phyloP scores from a whole-genome alignment of 2,329 filamentous ascomycete genomes.

The Aureobasidium subglaciale region DNA sequence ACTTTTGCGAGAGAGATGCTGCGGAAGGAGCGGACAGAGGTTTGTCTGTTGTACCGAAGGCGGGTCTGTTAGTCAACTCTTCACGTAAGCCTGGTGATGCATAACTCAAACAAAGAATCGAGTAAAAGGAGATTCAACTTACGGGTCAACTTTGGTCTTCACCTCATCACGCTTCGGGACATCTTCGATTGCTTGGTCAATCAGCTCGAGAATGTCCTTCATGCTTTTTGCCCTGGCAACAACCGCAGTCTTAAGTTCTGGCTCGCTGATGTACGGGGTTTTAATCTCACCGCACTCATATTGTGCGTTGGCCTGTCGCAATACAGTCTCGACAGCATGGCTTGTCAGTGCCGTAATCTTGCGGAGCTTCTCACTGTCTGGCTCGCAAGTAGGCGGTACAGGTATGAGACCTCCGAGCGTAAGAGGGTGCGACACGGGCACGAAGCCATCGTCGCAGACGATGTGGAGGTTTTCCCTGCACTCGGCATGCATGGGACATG shows the following conservation, averaged over 20 bases:
- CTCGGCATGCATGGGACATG: slow-evolving; percentile 82
- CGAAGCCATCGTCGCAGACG: slow-evolving; percentile 78
- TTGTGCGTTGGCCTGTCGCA: slow-evolving; percentile 76
- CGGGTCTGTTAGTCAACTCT: slow-evolving; percentile 72
- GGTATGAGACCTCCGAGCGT: slow-evolving; percentile 75
- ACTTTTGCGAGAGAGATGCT: slow-evolving; percentile 87
- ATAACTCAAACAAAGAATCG: slow-evolving; percentile 16
- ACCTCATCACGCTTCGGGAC: slow-evolving; percentile 58
- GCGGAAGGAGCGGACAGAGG: slow-evolving; percentile 57
- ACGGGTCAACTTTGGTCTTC: slow-evolving; percentile 50
- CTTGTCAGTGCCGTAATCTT: slow-evolving; percentile 83
- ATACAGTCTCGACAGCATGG: slow-evolving; percentile 68
- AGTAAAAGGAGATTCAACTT: slow-evolving; percentile 35
- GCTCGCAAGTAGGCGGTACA: slow-evolving; percentile 83
- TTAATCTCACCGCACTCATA: slow-evolving; percentile 78
- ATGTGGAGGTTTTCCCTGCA: slow-evolving; percentile 74
- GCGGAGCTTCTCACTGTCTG: slow-evolving; percentile 85
- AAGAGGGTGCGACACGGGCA: slow-evolving; percentile 76
- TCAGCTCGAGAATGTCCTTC: slow-evolving; percentile 87
- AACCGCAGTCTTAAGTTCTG: slow-evolving; percentile 70
- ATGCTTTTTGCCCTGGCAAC: slow-evolving; percentile 75
- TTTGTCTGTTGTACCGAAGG: slow-evolving; percentile 64
- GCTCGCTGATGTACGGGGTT: slow-evolving; percentile 59
- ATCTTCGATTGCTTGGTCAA: slow-evolving; percentile 66
- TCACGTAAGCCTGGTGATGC: slow-evolving; percentile 20